Evolutionary conservation across 176 grass and related monocot genomes (phyloP).

Genomic region (Hsuehochloa calcarea): DNA sequence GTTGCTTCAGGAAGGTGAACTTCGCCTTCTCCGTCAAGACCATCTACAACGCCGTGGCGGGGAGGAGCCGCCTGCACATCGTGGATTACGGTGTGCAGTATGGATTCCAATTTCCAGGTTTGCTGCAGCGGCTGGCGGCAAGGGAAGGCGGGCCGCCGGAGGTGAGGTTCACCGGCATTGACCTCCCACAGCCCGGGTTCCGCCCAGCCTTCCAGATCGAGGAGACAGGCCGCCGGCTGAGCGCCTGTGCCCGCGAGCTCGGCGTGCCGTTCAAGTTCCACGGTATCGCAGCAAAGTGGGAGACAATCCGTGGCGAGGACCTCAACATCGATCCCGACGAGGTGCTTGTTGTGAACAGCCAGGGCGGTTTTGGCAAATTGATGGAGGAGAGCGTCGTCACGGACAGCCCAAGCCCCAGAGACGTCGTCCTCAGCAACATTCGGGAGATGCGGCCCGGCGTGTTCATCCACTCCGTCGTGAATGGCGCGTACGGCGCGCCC

Average conservation of each 20-base stretch:
- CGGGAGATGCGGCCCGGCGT: constrained; percentile 33
- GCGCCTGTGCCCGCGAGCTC: constrained; percentile 21
- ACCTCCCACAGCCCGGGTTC: constrained; percentile 48
- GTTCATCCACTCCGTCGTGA: constrained; percentile 23
- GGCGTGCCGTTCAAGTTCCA: constrained; percentile 45
- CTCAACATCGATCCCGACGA: constrained; percentile 34
- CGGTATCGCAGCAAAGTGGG: constrained; percentile 3
- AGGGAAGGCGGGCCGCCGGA: constrained; percentile 48
- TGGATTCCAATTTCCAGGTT: constrained; percentile 45
- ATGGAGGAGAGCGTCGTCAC: constrained; percentile 17
- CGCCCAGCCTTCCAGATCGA: constrained; percentile 46
- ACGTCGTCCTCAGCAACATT: constrained; percentile 33
- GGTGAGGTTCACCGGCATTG: constrained; percentile 49
- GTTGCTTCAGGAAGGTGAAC: constrained; percentile 16
- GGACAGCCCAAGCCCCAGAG: constrained; percentile 19
- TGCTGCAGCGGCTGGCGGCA: not conserved
- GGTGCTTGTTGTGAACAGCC: constrained; percentile 29
- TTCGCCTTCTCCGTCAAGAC: constrained; percentile 3
- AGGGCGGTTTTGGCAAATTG: constrained; percentile 19
- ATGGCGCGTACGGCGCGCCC: constrained; percentile 25
- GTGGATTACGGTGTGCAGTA: constrained; percentile 33
- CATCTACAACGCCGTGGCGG: not conserved
- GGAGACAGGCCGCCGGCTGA: constrained; percentile 47
- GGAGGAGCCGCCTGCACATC: constrained; percentile 44
- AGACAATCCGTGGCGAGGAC: constrained; percentile 21